Percentiles rank a stretch among this genome's conserved stretches.
Evolutionary conservation across 768 basidiomycete species (phyloP).

Genomic region (Daedaleopsis nitida): DNA sequence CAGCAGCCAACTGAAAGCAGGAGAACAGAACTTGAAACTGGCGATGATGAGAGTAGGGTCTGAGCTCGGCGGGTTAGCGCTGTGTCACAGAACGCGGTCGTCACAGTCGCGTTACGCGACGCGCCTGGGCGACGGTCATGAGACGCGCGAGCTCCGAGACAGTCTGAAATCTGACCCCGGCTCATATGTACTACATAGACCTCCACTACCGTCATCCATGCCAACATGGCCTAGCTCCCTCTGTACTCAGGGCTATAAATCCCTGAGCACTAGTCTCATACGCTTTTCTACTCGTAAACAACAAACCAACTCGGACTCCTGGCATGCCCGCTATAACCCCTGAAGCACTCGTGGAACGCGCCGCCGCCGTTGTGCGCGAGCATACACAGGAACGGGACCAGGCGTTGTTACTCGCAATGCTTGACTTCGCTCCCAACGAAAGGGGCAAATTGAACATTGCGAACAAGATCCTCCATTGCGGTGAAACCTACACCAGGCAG

Average conservation of each 20-base stretch:
- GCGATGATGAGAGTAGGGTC: background rate
- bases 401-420: slow-evolving; percentile 12
- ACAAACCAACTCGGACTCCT: no score
- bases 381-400: slow-evolving; percentile 10
- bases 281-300: no score
- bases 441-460: slow-evolving; percentile 10
- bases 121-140: slow-evolving; percentile 6
- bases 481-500: slow-evolving; percentile 7
- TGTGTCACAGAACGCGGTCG: background rate
- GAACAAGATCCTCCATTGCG: slow-evolving; percentile 12
- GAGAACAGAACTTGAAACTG: background rate
- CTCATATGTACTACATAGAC: no score
- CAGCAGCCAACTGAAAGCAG: background rate
- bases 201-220: no score
- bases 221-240: no score
- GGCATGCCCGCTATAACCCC: slow-evolving; percentile 10
- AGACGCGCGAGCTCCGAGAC: background rate
- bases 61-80: background rate
- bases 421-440: slow-evolving; percentile 14
- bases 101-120: slow-evolving; percentile 17
- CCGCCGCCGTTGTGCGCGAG: slow-evolving; percentile 6
- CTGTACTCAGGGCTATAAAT: no score
- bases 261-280: no score
- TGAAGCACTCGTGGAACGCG: background rate
- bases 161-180: no score